Base-by-base conservation (phyloP, 2,329 filamentous ascomycete genomes). In the Biscogniauxia sp. region DNA sequence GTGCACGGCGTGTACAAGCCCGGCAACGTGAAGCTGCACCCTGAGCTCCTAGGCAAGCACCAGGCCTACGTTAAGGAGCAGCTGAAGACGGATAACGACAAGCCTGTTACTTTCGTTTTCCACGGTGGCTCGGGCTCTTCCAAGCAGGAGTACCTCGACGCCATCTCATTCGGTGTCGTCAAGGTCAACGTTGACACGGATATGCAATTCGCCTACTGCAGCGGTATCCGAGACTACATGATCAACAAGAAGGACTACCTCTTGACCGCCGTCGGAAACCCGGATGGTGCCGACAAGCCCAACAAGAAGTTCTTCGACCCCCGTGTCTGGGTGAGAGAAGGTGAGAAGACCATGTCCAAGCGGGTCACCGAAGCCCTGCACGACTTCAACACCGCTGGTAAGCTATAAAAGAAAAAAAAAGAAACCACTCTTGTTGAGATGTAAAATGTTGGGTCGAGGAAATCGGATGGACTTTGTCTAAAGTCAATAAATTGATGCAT, bases 161-260 rank as follows among this genome's bases (percentile, higher is more conserved):
- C 93, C 75, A 97, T 97, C 79, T 81, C 82, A 76, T 90, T 94
- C 79, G 95, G 95, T 84, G 94, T 99, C 71, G 90, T 97, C 83
- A 99, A 99, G 89, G 95, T 99, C 81, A 99, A 99, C 84, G 84
- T 99, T 73, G 95, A 99, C 81, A 99, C 95, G 55, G 95, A 99
- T 76, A 86, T 98, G 80, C 94, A 98, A 84, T 96, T 88, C 79
- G 93, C 94, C 62, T 99, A 98, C 86, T 85, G 95, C 69, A 81
- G 82, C 64, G 95, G 95, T 81, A 90, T 98, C 82, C 91, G 95
- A 67, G 94, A 99, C 82, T 99, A 93, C 84, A 85, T 98, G 76
- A 79, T 92, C 74, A 90, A 87, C 78, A 97, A 97, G 87, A 93
- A 96, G 82, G 94, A 97, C 72, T 99, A 98, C 84, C 81, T 99